Base-by-base conservation (phyloP, 1,284 basidiomycete species). In the Cerioporus squamosus region DNA sequence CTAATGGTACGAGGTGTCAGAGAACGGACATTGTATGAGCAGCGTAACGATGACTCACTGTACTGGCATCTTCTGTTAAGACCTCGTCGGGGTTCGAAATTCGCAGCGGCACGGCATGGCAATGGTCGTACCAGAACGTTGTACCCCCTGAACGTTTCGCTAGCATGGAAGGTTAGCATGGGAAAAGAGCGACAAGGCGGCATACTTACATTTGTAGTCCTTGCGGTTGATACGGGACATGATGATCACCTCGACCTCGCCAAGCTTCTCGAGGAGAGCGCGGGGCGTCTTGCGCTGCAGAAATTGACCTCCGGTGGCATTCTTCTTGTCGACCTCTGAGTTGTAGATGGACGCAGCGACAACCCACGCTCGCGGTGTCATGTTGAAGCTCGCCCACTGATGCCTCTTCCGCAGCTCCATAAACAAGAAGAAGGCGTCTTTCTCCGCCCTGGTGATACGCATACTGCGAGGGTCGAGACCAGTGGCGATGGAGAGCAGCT, bases 341-440 rank as follows among this genome's bases (percentile, higher is more conserved):
- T 26, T 26, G 26, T 26, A 26, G 26, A 26, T 8, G 2, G 53
- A 52, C 0, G 61, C 53, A 1, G 61, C 61, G 18, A 38, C 24
- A 0, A 59, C 61, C 63, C 61, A 65, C 5, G 60, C 45, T n/a
- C 24, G 29, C 2, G 61, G 46, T 2, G 44, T 51, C 63, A 65
- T 65, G 5, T 42, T 29, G 24, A 50, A 63, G 1, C 61, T 61
- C 5, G 48, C 29, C 63, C 63, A 65, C 39, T 59, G 40, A 8
- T 42, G 18, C 51, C 50, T 42, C 3, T 22, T 26, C 0, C 57
- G 53, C n/a, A 65, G 44, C 5, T 58, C 40, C 55, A 65, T 59
- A 10, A 65, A 65, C 6, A 63, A 38, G 44, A 48, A 63, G 48
- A 65, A 65, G 5, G 26, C 26, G 26, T 26, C 26, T 8, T 26